Conservation (phyloP, 768 basidiomycete species). For the Termitomyces sp. region DNA sequence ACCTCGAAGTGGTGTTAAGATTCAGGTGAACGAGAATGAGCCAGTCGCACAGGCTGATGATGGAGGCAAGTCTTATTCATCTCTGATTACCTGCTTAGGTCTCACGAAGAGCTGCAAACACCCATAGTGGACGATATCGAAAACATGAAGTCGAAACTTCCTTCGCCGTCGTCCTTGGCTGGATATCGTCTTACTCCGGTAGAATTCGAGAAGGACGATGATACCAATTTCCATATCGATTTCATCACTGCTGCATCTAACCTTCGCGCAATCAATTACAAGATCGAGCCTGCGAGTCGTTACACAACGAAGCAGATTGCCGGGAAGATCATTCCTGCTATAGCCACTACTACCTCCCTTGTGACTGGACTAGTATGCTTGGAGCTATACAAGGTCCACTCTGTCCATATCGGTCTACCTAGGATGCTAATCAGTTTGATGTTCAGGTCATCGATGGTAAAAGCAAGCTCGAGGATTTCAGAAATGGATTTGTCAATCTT, state of each 20-base stretch:
- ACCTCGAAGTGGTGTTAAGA: slow-evolving; percentile 88
- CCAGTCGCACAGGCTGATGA: slow-evolving; percentile 60
- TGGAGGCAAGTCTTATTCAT: slow-evolving; percentile 26
- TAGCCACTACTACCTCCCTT: slow-evolving; percentile 96
- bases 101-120: slow-evolving; percentile 10
- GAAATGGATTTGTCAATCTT: slow-evolving; percentile 97
- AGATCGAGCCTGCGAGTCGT: slow-evolving; percentile 76
- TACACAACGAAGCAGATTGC: slow-evolving; percentile 97
- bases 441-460: slow-evolving; percentile 90
- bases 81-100: neutral
- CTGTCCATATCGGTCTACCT: neutral
- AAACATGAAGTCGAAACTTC: slow-evolving; percentile 63
- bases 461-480: slow-evolving; percentile 89
- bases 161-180: slow-evolving; percentile 84
- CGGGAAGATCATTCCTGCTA: slow-evolving; percentile 98
- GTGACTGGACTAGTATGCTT: slow-evolving; percentile 95
- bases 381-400: slow-evolving; percentile 87
- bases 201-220: slow-evolving; percentile 99
- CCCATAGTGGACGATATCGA: slow-evolving; percentile 44
- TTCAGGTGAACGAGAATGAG: slow-evolving; percentile 91
- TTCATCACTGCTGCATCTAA: slow-evolving; percentile 98
- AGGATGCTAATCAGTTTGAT: neutral
- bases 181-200: slow-evolving; percentile 96
- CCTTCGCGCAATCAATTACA: slow-evolving; percentile 93
- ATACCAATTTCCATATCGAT: slow-evolving; percentile 96